phyloP scores from a whole-genome alignment of 1,284 basidiomycete genomes.

The Ganoderma leucocontextum region DNA sequence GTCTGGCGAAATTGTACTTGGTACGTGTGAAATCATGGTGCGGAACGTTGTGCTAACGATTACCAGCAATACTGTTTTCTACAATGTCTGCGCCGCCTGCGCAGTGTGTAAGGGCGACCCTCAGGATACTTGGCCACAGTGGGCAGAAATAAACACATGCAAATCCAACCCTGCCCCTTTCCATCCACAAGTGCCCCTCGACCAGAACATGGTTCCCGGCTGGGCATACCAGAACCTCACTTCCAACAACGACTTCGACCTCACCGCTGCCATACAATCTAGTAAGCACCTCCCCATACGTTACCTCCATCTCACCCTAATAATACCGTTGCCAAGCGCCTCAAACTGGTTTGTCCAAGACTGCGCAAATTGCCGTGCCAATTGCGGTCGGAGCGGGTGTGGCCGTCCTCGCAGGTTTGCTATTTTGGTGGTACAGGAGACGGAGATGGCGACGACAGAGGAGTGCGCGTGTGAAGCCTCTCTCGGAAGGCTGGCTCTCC shows the following conservation, averaged over 20 bases:
- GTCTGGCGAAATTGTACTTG: slow-evolving; percentile 21
- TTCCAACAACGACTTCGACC: slow-evolving; percentile 20
- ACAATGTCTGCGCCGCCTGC: slow-evolving; percentile 31
- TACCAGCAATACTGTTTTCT: slow-evolving; percentile 30
- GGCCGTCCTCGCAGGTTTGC: slow-evolving; percentile 21
- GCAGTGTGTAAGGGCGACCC: slow-evolving; percentile 12
- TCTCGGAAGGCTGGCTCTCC: slow-evolving; percentile 11
- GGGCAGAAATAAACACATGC: slow-evolving; percentile 19
- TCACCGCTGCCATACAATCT: slow-evolving; percentile 15
- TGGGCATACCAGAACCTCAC: slow-evolving; percentile 31
- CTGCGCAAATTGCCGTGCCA: slow-evolving; percentile 33
- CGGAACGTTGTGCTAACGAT: neutral
- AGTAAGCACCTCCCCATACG: slow-evolving; percentile 9
- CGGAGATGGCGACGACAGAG: slow-evolving; percentile 7
- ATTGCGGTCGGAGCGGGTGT: slow-evolving; percentile 29
- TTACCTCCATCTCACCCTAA: neutral
- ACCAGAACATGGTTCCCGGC: slow-evolving; percentile 12
- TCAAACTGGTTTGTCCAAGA: neutral
- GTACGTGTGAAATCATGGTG: slow-evolving; percentile 13
- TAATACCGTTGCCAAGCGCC: neutral
- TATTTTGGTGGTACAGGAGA: slow-evolving; percentile 26
- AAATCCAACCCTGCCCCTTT: slow-evolving; percentile 14
- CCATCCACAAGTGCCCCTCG: slow-evolving; percentile 11
- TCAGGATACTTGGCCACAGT: slow-evolving; percentile 11
- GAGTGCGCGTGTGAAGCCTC: slow-evolving; percentile 13